Base-by-base conservation (phyloP, 768 basidiomycete species). In the Tricholoma hemisulphureum region DNA sequence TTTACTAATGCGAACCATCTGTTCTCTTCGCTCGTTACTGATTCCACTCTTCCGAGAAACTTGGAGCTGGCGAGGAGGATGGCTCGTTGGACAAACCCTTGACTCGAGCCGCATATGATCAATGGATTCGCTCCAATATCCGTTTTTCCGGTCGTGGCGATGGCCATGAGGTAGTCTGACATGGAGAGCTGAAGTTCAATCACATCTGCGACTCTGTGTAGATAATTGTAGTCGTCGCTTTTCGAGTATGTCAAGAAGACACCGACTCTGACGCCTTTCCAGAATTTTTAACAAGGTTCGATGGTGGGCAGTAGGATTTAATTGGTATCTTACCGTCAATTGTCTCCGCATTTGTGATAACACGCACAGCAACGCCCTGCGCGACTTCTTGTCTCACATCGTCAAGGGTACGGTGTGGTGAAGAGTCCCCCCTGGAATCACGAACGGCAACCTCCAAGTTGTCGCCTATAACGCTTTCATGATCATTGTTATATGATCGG, bases 31-130 rank as follows among this genome's bases (percentile, higher is more conserved):
- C 71, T 75, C 4, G 65, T 64, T 13, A 77, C 73, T 28, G 73
- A 63, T 31, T 73, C 67, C 26, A 89, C 71, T 11, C 87, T 79
- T 3, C 84, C 85, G n/a, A 87, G 73, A 65, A 92, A 88, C 67
- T 91, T 91, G 32, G 87, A 80, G 53, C 76, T 77, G 13, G 81
- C 77, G 53, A 91, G 82, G 7, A 89, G 78, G 23, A 83, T 77
- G 1, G 88, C 88, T 20, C 87, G 83, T 52, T 86, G 81, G n/a
- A 90, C 78, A 51, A 82, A 79, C 8, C 81, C 78, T 10, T 74
- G 70, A 1, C 80, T 77, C 6, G 86, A 83, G 8, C 83, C 83
- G 50, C 79, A 80, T 54, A 91, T 75, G 54, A 90, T 73, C 11
- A 91, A 73, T 3, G 78, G 75, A 59, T 80, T 81, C 8, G 65